phyloP scores from a whole-genome alignment of 805 yeast species.

The Candida tallmaniae region DNA sequence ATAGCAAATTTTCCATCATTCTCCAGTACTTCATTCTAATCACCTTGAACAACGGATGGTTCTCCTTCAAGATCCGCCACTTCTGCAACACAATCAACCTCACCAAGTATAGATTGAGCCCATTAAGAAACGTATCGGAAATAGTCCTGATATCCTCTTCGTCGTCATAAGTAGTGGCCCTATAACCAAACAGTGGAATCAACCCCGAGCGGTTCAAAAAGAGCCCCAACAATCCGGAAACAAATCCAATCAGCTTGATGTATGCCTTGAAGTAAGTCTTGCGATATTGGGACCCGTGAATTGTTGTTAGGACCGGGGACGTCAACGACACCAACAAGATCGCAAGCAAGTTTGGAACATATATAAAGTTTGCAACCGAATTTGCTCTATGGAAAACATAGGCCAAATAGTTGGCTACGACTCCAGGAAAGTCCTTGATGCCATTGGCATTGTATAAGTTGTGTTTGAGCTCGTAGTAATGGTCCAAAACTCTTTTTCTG shows the following conservation, averaged over 20 bases:
- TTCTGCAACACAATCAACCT: slow-evolving; percentile 33
- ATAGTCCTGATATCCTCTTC: slow-evolving; percentile 17
- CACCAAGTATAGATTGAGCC: slow-evolving; percentile 27
- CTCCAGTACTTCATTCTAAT: slow-evolving; percentile 27
- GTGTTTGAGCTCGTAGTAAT: slow-evolving; percentile 20
- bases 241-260: slow-evolving; percentile 30
- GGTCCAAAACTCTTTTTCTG: slow-evolving; percentile 18
- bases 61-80: slow-evolving; percentile 39
- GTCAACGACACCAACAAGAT: slow-evolving; percentile 32
- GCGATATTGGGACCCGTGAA: slow-evolving; percentile 11
- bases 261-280: slow-evolving; percentile 30
- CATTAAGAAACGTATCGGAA: slow-evolving; percentile 22
- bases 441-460: slow-evolving; percentile 9
- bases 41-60: slow-evolving; percentile 29
- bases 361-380: slow-evolving; percentile 30
- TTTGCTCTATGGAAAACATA: slow-evolving; percentile 24
- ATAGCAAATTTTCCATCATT: slow-evolving; percentile 25
- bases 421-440: slow-evolving; percentile 5
- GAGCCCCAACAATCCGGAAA: slow-evolving; percentile 27
- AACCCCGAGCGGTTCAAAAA: slow-evolving; percentile 18
- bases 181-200: slow-evolving; percentile 17
- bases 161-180: slow-evolving; percentile 7
- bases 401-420: slow-evolving; percentile 14
- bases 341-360: slow-evolving; percentile 32
- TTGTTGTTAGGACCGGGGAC: slow-evolving; percentile 23